Conservation (phyloP, 2,329 filamentous ascomycete species). For the Lasiodiplodia hormozganensis region DNA sequence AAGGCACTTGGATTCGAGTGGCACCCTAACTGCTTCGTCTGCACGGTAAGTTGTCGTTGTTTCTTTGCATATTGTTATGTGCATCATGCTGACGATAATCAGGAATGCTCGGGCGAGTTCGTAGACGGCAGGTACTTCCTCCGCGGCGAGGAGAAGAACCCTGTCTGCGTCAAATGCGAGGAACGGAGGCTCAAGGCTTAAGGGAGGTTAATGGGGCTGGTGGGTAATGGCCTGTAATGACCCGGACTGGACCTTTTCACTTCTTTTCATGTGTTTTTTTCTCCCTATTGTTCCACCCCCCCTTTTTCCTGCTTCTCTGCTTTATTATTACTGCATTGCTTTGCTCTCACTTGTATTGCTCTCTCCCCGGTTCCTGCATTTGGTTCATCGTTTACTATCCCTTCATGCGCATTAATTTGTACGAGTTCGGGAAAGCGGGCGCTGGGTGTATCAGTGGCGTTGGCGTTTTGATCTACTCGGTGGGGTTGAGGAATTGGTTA, state of each 20-base stretch:
- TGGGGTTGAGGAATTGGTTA: neutral
- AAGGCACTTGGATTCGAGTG: conserved; percentile 89
- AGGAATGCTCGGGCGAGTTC: conserved; percentile 67
- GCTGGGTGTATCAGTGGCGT: neutral
- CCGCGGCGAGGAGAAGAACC: conserved; percentile 63
- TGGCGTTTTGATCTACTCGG: neutral
- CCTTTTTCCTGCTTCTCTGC: conserved; percentile 1
- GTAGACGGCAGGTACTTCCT: conserved; percentile 70
- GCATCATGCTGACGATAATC: conserved; percentile 28
- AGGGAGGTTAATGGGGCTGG: neutral
- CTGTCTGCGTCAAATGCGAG: conserved; percentile 69
- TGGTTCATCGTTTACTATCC: neutral
- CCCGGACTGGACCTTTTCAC: neutral
- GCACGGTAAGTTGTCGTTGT: conserved; percentile 56
- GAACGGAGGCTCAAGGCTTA: conserved; percentile 67
- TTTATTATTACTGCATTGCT: conserved; percentile 7
- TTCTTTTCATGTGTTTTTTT: conserved; percentile 8
- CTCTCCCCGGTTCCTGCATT: neutral
- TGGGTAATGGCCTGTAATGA: neutral
- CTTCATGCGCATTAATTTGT: neutral
- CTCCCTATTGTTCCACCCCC: neutral
- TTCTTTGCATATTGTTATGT: neutral
- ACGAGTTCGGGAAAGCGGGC: neutral
- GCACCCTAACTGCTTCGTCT: conserved; percentile 92
- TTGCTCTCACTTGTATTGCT: neutral